phyloP scores from a whole-genome alignment of 108 stramenopile species.

The Craspedostauros australis region DNA sequence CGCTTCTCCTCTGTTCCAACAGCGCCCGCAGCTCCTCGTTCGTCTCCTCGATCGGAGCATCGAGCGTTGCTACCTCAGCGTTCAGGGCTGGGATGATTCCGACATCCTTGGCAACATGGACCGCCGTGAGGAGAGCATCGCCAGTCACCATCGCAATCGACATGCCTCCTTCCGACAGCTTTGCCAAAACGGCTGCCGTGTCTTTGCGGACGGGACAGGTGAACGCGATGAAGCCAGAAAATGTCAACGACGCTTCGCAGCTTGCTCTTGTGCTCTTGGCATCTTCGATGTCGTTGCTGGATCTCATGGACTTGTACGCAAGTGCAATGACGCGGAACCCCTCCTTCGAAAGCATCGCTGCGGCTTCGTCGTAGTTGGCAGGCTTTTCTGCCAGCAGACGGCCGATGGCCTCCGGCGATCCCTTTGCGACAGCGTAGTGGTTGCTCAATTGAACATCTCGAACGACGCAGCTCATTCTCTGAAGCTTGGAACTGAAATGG shows the following conservation, averaged over 20 bases:
- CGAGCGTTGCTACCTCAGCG: no score
- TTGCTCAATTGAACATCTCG: conserved; percentile 33
- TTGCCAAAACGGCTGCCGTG: conserved; percentile 65
- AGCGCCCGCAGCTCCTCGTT: conserved; percentile 57
- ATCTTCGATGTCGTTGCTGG: conserved; percentile 27
- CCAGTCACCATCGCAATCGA: conserved; percentile 93
- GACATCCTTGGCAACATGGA: conserved; percentile 94
- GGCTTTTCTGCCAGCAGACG: conserved; percentile 62
- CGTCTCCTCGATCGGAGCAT: conserved; percentile 33
- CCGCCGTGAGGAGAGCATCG: conserved; percentile 90
- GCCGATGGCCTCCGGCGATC: conserved; percentile 94
- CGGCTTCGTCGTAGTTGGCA: conserved; percentile 62
- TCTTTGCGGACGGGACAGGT: conserved; percentile 92
- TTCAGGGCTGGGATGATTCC: no score
- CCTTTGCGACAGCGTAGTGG: conserved; percentile 86
- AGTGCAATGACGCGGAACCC: conserved; percentile 93
- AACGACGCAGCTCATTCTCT: conserved; percentile 96
- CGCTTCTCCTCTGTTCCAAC: conserved; percentile 32
- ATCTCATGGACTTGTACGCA: conserved; percentile 68
- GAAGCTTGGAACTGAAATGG: conserved; percentile 96
- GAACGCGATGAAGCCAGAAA: conserved; percentile 95
- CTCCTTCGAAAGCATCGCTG: conserved; percentile 66
- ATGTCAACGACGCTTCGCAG: conserved; percentile 69
- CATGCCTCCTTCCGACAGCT: conserved; percentile 88
- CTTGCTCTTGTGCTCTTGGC: conserved; percentile 55